These are phyloP conservation scores for Metschnikowia dekortorum DNA, from an alignment of 805 yeast species.

Conservation along the genomic window DNA sequence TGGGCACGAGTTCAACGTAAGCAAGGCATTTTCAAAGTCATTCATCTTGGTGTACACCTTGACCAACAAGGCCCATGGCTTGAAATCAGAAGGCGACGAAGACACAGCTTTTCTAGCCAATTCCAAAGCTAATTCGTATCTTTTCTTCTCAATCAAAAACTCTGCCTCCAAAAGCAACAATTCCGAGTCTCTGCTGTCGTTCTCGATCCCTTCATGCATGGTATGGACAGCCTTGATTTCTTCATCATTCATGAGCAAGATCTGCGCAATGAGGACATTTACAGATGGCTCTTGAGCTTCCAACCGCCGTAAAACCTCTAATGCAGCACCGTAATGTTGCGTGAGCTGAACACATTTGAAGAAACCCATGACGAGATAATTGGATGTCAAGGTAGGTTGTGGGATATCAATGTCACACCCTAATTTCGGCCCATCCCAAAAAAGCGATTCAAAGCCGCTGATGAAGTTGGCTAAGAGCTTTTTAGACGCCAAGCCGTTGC, in stretches of 20 bases:
- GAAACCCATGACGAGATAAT: slow-evolving; percentile 74
- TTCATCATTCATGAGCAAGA: slow-evolving; percentile 50
- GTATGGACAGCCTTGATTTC: slow-evolving; percentile 55
- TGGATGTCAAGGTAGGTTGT: slow-evolving; percentile 56
- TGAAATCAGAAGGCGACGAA: slow-evolving; percentile 70
- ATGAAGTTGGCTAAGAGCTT: slow-evolving; percentile 45
- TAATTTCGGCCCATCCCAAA: slow-evolving; percentile 57
- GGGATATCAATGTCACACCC: slow-evolving; percentile 70
- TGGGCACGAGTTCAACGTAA: slow-evolving; percentile 75
- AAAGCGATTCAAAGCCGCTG: slow-evolving; percentile 61
- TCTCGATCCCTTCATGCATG: slow-evolving; percentile 46
- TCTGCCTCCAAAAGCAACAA: slow-evolving; percentile 54
- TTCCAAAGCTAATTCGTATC: slow-evolving; percentile 53
- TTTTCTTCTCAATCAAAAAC: slow-evolving; percentile 49
- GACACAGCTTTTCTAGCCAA: slow-evolving; percentile 63
- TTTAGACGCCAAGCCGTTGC: slow-evolving; percentile 42
- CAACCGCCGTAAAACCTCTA: slow-evolving; percentile 54
- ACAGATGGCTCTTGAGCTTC: slow-evolving; percentile 53
- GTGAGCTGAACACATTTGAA: slow-evolving; percentile 61
- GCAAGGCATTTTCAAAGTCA: slow-evolving; percentile 66
- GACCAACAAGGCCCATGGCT: slow-evolving; percentile 68
- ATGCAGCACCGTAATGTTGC: slow-evolving; percentile 56
- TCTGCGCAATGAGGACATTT: slow-evolving; percentile 49
- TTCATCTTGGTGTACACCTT: slow-evolving; percentile 57
- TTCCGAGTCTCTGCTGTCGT: slow-evolving; percentile 52